Evolutionary conservation across 1,139 yeast genomes (phyloP).

Genomic region (Geotrichum reessii): DNA sequence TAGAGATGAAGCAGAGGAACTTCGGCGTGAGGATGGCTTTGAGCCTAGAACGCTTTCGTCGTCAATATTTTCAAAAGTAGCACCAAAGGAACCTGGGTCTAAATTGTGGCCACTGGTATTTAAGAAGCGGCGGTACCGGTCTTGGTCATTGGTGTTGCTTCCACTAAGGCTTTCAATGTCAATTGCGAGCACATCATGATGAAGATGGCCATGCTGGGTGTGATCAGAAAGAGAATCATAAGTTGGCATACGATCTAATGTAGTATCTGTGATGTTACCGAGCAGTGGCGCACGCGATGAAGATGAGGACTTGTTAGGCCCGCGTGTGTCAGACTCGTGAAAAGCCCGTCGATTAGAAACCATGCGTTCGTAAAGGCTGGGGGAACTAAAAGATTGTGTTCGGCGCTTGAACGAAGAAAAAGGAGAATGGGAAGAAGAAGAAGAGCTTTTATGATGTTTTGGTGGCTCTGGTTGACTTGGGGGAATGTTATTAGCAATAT

Average conservation of each 20-base stretch:
- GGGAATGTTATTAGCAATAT: not conserved
- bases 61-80: constrained; percentile 1
- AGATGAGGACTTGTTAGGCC: not conserved
- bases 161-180: constrained; percentile 6
- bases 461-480: not conserved
- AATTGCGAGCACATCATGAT: constrained; percentile 3
- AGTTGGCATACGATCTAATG: constrained; percentile 1
- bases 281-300: constrained; percentile 7
- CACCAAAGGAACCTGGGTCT: not conserved
- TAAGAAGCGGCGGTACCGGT: not conserved
- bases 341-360: not conserved
- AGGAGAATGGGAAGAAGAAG: not conserved
- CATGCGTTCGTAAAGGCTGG: constrained; percentile 3
- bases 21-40: constrained; percentile 67
- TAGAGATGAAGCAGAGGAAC: constrained; percentile 64
- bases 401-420: not conserved
- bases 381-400: constrained; percentile 5
- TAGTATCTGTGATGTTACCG: not conserved
- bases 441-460: not conserved
- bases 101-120: not conserved
- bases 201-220: not conserved
- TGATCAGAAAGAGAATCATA: constrained; percentile 5
- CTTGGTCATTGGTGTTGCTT: not conserved
- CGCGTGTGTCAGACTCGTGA: not conserved
- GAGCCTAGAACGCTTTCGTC: constrained; percentile 36